Base-by-base conservation (phyloP, 495 filamentous ascomycete genomes). In the Apiosordaria backusii region DNA sequence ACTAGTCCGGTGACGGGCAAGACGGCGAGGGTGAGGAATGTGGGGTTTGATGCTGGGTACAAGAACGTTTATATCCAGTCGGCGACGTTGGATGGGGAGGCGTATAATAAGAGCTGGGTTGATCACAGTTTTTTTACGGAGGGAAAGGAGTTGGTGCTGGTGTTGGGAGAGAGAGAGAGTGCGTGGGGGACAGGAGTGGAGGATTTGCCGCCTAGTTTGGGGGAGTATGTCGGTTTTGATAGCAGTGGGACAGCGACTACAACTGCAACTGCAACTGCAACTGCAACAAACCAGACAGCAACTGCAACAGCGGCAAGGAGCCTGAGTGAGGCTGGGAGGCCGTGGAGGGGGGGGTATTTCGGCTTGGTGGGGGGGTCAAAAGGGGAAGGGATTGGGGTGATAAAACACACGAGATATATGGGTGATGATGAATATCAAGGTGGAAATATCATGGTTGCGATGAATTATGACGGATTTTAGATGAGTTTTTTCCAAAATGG, bases 61-160 rank as follows among this genome's bases (percentile, higher is more conserved):
- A 66, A 81, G 62, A 79, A 80, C 3, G 83, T 92, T 2, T 92
- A 86, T 66, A 87, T 93, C 29, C 89, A 92, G 76, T 87, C 79
- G 64, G 89, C 87, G 0, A 90, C 81, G n/a, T 78, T 93, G 16
- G 77, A 92, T 71, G 89, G 89, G 2, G 66, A 79, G 67, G 74
- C 80, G 4, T 93, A 90, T 53, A 86, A 78, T 0, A 88, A 81
- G 79, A 92, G 82, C 67, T 93, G 89, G 89, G 82, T 93, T 40
- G 84, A 84, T 18, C 89, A 93, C 69, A 87, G 86, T 57, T 92
- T 93, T 70, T 92, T 92, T 71, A 85, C 86, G 0, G 80, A 89
- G 50, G 90, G 90, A 9, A 84, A 84, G 75, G 86, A 87, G 72
- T 80, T 92, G 26, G 87, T 91, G 50, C 76, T 93, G 67, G 85